Percentiles rank a stretch among this genome's conserved stretches.
Conservation (phyloP, 2,329 filamentous ascomycete genomes). For the Emergomyces orientalis region DNA sequence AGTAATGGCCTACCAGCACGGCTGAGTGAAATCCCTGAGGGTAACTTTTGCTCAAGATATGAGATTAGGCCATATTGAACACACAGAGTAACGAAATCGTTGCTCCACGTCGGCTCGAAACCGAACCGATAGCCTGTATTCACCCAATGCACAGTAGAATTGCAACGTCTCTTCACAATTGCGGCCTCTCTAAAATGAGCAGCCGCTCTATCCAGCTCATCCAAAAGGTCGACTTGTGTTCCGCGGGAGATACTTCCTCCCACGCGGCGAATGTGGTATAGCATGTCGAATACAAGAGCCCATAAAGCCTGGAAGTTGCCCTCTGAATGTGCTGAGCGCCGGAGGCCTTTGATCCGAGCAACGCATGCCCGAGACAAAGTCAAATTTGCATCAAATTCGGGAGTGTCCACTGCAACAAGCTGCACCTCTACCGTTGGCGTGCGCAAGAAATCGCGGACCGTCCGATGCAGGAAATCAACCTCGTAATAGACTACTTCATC, state of each 20-base stretch:
- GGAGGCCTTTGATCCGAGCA: slow-evolving; percentile 1
- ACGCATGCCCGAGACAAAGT: not conserved
- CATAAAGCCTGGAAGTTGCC: not conserved
- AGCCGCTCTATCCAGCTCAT: slow-evolving; percentile 1
- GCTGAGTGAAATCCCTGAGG: not conserved
- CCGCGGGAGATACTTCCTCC: not conserved
- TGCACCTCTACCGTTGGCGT: slow-evolving; percentile 2
- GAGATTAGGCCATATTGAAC: not conserved
- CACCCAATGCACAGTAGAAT: not conserved
- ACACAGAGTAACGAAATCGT: not conserved
- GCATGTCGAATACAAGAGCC: not conserved
- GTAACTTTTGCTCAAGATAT: not conserved
- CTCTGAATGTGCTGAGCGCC: not conserved
- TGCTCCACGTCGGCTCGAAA: not conserved
- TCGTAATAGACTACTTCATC: not conserved
- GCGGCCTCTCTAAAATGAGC: not conserved
- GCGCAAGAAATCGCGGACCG: slow-evolving; percentile 10
- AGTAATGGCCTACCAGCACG: not conserved
- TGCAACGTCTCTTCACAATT: not conserved
- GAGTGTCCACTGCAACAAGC: not conserved
- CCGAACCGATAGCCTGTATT: not conserved
- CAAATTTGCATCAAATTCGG: slow-evolving; percentile 1
- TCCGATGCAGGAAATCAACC: slow-evolving; percentile 10
- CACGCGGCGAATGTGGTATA: not conserved
- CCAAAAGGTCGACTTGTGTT: not conserved